Base-by-base conservation (phyloP, 495 filamentous ascomycete species). In the Penicillium goetzii region DNA sequence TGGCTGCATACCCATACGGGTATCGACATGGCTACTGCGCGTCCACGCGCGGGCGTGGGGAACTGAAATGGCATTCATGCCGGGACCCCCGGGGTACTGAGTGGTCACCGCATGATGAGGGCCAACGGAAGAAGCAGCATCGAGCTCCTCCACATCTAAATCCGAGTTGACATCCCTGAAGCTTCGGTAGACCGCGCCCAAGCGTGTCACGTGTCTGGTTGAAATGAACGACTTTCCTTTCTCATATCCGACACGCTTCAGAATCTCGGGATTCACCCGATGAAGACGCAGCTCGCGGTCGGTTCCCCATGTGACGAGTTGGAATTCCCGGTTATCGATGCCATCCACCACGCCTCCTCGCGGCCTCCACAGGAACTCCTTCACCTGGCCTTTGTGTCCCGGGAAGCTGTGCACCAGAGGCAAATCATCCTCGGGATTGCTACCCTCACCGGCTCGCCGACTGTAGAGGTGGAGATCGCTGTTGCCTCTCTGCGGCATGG, bases 341-440 rank as follows among this genome's bases (percentile, higher is more conserved):
- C 82, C 84, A 58, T 92, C 85, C 7, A 86, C 81, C n/a, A 87
- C 81, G 7, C 74, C 77, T 17, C 93, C 94, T 57, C 93, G 88
- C 34, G 85, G 85, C 69, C 94, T 83, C 94, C 94, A 98, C 10
- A 98, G 78, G 61, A 98, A 97, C 60, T 98, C 94, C 67, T 97
- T 97, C 26, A 94, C 91, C 66, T 92, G 91, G 59, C 90, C 87
- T 51, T 87, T 87, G 70, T 98, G 94, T 7, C 92, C 92, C 15
- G 86, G 83, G 60, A 97, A 98, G 52, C 85, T 85, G 64, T 88
- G 85, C 7, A 89, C 87, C 25, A 90, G 84, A 28, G 75, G 74
- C n/a, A 82, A 69, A 17, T 74, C 64, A n/a, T 81, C 79, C 5
- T 81, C 80, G 4, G 76, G 65, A 11, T 75, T 78, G 41, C 84